Base-by-base conservation (phyloP, 208 protist species). In the Baffinella frigidus region DNA sequence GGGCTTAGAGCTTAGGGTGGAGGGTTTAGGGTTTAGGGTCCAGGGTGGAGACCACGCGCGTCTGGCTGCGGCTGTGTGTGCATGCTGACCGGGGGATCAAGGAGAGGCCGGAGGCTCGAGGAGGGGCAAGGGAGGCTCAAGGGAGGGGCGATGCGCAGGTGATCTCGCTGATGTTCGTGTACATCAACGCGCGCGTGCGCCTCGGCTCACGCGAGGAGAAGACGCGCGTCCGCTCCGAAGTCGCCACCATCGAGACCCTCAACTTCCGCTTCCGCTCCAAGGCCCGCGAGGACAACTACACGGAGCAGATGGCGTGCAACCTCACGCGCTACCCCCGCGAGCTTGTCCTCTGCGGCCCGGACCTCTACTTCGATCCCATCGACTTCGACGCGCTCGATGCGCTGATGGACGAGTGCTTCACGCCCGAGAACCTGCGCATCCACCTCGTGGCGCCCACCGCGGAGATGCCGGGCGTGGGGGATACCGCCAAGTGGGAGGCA, bases 281-380 rank as follows among this genome's bases (percentile, higher is more conserved):
- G 64, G 24, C n/a, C 35, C 4, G 83, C 24, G 83, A 90, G 64
- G 83, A 90, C 41, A 30, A 72, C 33, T 90, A 45, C 83, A 90
- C 83, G 27, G 83, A 90, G 50, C 83, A 90, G 50, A 44, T 90
- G 27, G 83, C 83, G 4, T 64, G 44, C 83, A 90, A 90, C 56
- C 64, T 90, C 33, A 73, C 83, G 62, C 83, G 83, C 83, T 90
- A 90, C 83, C 83, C 81, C 51, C 27, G 77, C 11, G 56, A 44
- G 36, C 44, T 72, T 0, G 51, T 90, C 7, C 64, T 90, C 30
- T 90, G 83, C 30, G 83, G 44, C 1, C 51, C 83, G 24, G 83
- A 90, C 51, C 44, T 90, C 64, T 90, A 72, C 83, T 90, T 51
- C 83, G 83, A 90, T 30, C 83, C 83, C 10, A 20, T 90, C 36